Percentiles rank a stretch among this genome's conserved stretches.
Conservation (phyloP, 2,329 filamentous ascomycete species). For the Proliferodiscus dingleyae region DNA sequence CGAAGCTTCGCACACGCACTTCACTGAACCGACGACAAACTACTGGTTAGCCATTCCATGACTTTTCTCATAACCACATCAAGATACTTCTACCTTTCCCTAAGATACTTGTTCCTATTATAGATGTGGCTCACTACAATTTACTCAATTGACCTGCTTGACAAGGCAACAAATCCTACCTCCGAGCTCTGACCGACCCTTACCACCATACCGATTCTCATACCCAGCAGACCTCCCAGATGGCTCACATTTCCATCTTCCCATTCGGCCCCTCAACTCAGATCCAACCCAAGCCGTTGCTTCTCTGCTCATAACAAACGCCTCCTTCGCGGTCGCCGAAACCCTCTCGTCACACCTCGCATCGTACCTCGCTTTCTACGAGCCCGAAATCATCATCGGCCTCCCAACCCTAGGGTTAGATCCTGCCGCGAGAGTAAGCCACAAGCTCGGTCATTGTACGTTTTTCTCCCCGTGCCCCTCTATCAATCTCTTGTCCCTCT, state of each 20-base stretch:
- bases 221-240: conserved; percentile 22
- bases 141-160: too few relatives aligned
- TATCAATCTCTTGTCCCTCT: background rate
- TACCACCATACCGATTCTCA: conserved; percentile 19
- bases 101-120: background rate
- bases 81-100: background rate
- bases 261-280: conserved; percentile 18
- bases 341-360: conserved; percentile 16
- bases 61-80: background rate
- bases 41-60: conserved; percentile 16
- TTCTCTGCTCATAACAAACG: conserved; percentile 26
- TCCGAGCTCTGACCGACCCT: background rate
- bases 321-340: conserved; percentile 19
- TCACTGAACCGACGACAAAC: conserved; percentile 23
- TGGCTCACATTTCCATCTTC: conserved; percentile 19
- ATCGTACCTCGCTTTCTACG: conserved; percentile 9
- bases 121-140: background rate
- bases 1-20: conserved; percentile 13
- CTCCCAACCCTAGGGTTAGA: conserved; percentile 25
- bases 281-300: conserved; percentile 23
- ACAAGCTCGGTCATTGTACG: conserved; percentile 20
- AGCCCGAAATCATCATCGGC: conserved; percentile 23
- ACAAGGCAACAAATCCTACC: conserved; percentile 19
- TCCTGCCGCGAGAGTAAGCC: conserved; percentile 21
- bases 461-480: background rate